Base-by-base conservation (phyloP, 2,329 filamentous ascomycete genomes). In the Ilyonectria robusta region DNA sequence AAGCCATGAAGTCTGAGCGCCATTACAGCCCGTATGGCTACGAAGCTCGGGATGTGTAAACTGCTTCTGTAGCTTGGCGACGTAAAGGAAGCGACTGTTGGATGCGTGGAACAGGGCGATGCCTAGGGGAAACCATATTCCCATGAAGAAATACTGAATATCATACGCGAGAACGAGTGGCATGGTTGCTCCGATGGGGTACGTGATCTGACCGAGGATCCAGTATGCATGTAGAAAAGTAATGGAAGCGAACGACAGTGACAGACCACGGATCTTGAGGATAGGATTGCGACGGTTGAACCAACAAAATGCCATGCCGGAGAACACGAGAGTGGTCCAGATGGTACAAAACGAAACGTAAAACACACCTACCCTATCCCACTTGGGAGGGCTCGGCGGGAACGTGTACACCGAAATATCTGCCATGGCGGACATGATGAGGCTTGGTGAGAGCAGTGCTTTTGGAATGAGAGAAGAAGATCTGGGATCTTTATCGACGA, bases 101-200 rank as follows among this genome's bases (percentile, higher is more conserved):
- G 87, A 87, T 31, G 88, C 89, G 71, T 92, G 89, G 74, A 92
- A 92, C 2, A 92, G 81, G 17, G 88, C 89, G 58, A 92, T 88
- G 35, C 90, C 89, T 54, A 89, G 84, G 6, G 90, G 90, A 7
- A 92, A 80, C 75, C 88, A 89, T 50, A 88, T 85, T 55, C 87
- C 86, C 90, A 92, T 92, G 75, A 90, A 83, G 86, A 88, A 92
- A 75, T 85, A 92, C 75, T 91, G 60, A 7, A 70, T 21, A 2
- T 67, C 46, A 4, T 64, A 66, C 17, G 62, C 86, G 10, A 83
- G 81, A 11, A 84, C 80, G 56, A 85, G 86, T 0, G 88, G 85
- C 29, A 79, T 75, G 2, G 81, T 66, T 1, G 77, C 72, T 0
- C 80, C 81, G 23, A 82, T 60, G 1, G 79, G 69, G 66, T 83